Base-by-base conservation (phyloP, 2,329 filamentous ascomycete genomes). In the Hypoxylon sp. region DNA sequence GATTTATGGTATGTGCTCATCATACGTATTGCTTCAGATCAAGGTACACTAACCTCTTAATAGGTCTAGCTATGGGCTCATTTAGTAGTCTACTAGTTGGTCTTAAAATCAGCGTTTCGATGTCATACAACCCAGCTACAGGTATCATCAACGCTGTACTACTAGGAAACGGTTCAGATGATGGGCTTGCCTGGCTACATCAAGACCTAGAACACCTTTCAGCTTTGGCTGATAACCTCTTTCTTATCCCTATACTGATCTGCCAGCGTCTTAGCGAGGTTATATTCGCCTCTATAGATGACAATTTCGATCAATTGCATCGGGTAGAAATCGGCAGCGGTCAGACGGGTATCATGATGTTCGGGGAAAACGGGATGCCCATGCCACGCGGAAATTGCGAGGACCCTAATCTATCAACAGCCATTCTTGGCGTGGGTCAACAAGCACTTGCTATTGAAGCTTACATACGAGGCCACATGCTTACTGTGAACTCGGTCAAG, bases 221-320 rank as follows among this genome's bases (percentile, higher is more conserved):
- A 14, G 26, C 57, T 24, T 31, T 66, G 11, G 51, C 63, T 9
- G 57, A 61, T 13, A 66, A 61, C 19, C 57, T 57, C 9, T 66
- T 66, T 52, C 63, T 66, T 2, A 10, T 61, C 1, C 51, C 51
- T 13, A 52, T 29, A 17, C 44, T 66, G 5, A 42, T 66, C 26
- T 61, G 63, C 11, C 63, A 66, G n/a, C 63, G 57, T 31, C 63
- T 66, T 5, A 47, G 35, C 19, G 63, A 66, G 19, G 63, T 52
- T 8, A 61, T 66, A 26, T 51, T 17, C 31, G 26, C 35, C 26
- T 51, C 44, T 10, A 13, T 60, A 47, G 57, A 66, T 9, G 13
- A 31, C 8, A 61, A 46, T 19, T 66, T 57, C n/a, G 52, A 66
- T 19, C 44, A 35, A 33, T 39, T 66, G 11, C 63, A 66, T 39